A percentile compares a stretch with the other conserved stretches of the same genome.
phyloP scores from a whole-genome alignment of 257 asterid species.

The Solanum okadae region DNA sequence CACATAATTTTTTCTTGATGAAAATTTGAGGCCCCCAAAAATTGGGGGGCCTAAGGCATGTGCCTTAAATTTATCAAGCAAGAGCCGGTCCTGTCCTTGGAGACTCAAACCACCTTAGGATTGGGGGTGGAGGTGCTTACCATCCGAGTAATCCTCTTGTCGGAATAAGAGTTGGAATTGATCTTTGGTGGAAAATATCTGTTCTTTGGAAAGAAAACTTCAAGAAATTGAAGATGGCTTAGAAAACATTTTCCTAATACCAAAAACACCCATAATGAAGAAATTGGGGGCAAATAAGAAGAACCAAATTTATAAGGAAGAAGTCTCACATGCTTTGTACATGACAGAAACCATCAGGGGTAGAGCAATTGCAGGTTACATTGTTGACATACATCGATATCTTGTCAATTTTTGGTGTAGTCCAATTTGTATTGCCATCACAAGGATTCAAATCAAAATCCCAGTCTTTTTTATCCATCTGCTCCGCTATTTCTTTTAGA shows the following conservation, averaged over 20 bases:
- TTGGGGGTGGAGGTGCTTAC: too few relatives aligned
- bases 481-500: slow-evolving; percentile 4
- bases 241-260: background rate
- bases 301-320: too few relatives aligned
- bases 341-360: too few relatives aligned
- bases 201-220: background rate
- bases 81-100: too few relatives aligned
- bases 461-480: slow-evolving; percentile 12
- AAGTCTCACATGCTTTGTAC: too few relatives aligned
- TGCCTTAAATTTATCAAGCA: background rate
- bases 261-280: background rate
- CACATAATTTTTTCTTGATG: too few relatives aligned
- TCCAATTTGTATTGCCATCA: background rate
- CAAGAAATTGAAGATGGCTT: background rate
- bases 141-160: background rate
- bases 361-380: too few relatives aligned
- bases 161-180: background rate
- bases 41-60: too few relatives aligned
- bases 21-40: too few relatives aligned
- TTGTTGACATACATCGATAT: too few relatives aligned
- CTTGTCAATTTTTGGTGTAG: background rate
- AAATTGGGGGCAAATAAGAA: too few relatives aligned
- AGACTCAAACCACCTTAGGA: too few relatives aligned
- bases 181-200: background rate
- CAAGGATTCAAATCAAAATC: slow-evolving; percentile 14